phyloP scores from a whole-genome alignment of 306 rosid species.

The Cucurbita pepo region DNA sequence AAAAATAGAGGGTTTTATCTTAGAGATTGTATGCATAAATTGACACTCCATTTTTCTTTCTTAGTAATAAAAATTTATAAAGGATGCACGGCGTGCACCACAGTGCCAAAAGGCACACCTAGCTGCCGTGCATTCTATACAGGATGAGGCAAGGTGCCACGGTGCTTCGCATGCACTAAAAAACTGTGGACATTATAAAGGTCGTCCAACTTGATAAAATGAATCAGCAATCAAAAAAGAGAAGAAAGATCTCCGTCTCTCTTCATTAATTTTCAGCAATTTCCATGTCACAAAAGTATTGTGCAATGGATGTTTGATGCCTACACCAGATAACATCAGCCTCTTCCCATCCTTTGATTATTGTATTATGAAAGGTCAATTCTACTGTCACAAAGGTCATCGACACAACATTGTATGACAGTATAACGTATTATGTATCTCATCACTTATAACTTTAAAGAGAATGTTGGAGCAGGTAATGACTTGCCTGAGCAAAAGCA shows the following conservation, averaged over 20 bases:
- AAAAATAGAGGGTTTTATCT: neutral
- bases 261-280: neutral
- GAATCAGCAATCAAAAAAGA: neutral
- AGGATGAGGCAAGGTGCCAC: neutral
- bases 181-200: neutral
- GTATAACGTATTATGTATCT: neutral
- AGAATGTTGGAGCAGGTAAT: slow-evolving; percentile 1
- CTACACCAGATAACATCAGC: neutral
- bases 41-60: neutral
- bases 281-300: neutral
- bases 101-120: neutral
- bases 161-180: neutral
- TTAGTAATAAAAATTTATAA: neutral
- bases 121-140: neutral
- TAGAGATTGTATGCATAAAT: neutral
- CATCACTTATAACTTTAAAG: neutral
- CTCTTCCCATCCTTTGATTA: neutral
- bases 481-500: slow-evolving; percentile 96
- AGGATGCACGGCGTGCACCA: neutral
- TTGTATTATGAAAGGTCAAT: neutral
- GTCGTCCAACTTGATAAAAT: neutral
- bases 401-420: neutral
- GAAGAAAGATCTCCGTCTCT: neutral
- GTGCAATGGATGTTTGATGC: neutral
- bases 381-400: neutral